Evolutionary conservation across 2,329 filamentous ascomycete genomes (phyloP).

Genomic region (Fusarium pseudonygamai): DNA sequence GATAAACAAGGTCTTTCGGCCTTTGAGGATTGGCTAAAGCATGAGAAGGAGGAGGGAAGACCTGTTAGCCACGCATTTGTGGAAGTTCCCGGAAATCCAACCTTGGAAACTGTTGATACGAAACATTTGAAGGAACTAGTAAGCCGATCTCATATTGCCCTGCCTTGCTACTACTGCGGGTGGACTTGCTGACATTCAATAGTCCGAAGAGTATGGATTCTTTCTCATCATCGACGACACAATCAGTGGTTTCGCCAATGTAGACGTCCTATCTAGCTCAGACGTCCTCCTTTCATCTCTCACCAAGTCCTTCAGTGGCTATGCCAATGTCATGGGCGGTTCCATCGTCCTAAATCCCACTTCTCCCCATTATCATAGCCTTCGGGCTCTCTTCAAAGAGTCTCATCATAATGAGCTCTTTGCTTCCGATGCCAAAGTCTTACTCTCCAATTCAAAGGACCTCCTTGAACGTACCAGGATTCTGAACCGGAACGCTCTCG

Average conservation of each 20-base stretch:
- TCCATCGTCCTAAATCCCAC: constrained; percentile 59
- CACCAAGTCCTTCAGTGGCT: constrained; percentile 68
- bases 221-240: constrained; percentile 61
- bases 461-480: constrained; percentile 52
- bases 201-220: constrained; percentile 56
- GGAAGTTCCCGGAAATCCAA: constrained; percentile 56
- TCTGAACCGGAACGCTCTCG: constrained; percentile 56
- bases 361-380: constrained; percentile 51
- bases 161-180: neutral
- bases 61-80: constrained; percentile 57
- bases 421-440: constrained; percentile 54
- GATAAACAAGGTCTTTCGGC: constrained; percentile 53
- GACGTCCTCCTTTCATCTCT: constrained; percentile 63
- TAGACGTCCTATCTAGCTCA: constrained; percentile 59
- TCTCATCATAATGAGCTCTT: constrained; percentile 57
- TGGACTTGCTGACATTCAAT: neutral
- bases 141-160: constrained; percentile 25
- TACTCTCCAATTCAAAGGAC: constrained; percentile 57
- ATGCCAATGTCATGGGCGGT: constrained; percentile 65
- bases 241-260: constrained; percentile 57
- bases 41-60: constrained; percentile 50
- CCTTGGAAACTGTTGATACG: constrained; percentile 47
- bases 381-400: constrained; percentile 46
- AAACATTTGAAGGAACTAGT: constrained; percentile 51
- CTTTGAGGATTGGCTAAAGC: constrained; percentile 57